Percentiles rank a stretch among this genome's conserved stretches.
Conservation (phyloP, 805 yeast species). For the Schizosaccharomyces lindneri region DNA sequence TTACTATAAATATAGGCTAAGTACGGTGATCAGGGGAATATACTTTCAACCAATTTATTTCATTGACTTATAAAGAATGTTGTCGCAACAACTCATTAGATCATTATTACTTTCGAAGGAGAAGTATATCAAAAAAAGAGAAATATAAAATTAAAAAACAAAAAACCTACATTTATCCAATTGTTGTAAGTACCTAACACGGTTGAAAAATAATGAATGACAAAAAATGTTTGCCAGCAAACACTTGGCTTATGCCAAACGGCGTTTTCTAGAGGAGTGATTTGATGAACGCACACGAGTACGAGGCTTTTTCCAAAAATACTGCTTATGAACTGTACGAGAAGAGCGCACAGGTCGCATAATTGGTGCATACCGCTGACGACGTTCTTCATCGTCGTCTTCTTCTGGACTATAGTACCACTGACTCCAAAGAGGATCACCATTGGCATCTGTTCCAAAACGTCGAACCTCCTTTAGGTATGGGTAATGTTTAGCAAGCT, state of each 20-base stretch:
- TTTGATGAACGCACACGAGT: neutral
- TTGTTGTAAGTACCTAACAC: neutral
- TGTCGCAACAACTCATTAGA: no score
- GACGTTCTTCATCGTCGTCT: neutral
- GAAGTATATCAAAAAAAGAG: neutral
- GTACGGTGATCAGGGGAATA: no score
- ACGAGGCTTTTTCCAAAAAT: slow-evolving; percentile 1
- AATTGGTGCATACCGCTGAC: neutral
- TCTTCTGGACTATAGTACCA: neutral
- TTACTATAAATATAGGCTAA: no score
- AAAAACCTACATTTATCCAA: neutral
- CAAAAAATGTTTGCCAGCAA: neutral
- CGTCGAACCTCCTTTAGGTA: neutral
- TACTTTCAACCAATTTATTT: no score
- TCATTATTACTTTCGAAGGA: neutral
- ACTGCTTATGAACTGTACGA: neutral
- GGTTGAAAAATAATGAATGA: neutral
- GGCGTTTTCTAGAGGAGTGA: neutral
- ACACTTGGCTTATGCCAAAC: neutral
- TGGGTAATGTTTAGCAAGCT: neutral
- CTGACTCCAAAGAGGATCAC: neutral
- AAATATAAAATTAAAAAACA: neutral
- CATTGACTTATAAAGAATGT: no score
- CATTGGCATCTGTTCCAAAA: neutral
- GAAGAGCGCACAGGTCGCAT: slow-evolving; percentile 1